Conservation (phyloP, 2,329 filamentous ascomycete genomes). For the Leptographium procerum region DNA sequence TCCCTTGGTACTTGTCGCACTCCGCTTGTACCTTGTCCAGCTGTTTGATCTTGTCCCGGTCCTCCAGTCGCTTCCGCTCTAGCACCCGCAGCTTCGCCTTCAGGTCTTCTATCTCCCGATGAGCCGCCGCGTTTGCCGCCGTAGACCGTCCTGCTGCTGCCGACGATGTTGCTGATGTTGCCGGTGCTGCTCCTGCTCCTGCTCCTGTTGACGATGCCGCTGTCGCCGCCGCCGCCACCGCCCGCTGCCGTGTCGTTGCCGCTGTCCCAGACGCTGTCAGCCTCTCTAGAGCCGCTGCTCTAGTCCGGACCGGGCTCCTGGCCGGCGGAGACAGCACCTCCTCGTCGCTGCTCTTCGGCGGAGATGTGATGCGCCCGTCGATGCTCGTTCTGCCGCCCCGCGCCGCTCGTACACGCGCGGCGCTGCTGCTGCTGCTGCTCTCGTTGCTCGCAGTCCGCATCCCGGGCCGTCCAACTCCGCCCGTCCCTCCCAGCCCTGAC, state of each 20-base stretch:
- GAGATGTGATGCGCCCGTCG: conserved; percentile 25
- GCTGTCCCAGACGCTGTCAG: conserved; percentile 26
- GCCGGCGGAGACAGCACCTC: conserved; percentile 38
- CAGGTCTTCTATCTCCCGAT: conserved; percentile 70
- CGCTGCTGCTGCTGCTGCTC: conserved; percentile 3
- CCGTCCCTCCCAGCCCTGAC: conserved; percentile 22
- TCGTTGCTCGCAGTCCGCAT: conserved; percentile 29
- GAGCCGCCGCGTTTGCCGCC: conserved; percentile 28
- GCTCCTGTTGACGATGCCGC: neutral
- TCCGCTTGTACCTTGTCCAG: conserved; percentile 68
- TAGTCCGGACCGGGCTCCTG: conserved; percentile 37
- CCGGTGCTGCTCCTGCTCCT: neutral
- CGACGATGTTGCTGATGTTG: conserved; percentile 2
- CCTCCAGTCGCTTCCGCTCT: conserved; percentile 77
- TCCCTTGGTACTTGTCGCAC: conserved; percentile 64
- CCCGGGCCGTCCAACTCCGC: conserved; percentile 16
- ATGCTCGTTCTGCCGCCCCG: conserved; percentile 22
- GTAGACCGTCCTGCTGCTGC: conserved; percentile 19
- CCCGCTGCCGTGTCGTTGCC: neutral
- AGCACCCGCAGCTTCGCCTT: conserved; percentile 79
- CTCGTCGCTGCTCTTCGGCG: conserved; percentile 34
- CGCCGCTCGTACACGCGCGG: conserved; percentile 16
- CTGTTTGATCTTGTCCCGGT: conserved; percentile 71
- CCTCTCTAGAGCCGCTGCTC: conserved; percentile 40
- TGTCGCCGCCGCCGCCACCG: conserved; percentile 12